Evolutionary conservation across 108 stramenopile genomes (phyloP).

Genomic region (Cyclotella kingstonii): DNA sequence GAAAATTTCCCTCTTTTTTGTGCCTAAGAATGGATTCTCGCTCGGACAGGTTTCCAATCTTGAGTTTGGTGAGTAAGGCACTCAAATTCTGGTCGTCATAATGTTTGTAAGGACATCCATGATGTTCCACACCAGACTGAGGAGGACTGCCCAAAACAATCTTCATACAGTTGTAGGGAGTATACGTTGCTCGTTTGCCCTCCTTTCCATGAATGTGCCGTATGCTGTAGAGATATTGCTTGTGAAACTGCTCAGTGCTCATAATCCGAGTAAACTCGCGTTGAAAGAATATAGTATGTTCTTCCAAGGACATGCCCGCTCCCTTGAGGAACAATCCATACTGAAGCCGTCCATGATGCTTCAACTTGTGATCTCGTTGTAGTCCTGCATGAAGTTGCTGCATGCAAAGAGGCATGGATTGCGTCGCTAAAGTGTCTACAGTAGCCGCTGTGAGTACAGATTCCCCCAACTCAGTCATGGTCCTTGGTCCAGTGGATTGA

Average conservation of each 20-base stretch:
- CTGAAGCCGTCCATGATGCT: constrained; percentile 94
- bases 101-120: constrained; percentile 98
- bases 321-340: constrained; percentile 98
- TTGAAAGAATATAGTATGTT: constrained; percentile 91
- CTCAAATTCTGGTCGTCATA: constrained; percentile 75
- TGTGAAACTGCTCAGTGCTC: constrained; percentile 87
- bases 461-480: too few relatives aligned
- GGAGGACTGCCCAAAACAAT: constrained; percentile 90
- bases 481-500: constrained; percentile 70
- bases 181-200: constrained; percentile 91
- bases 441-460: constrained; percentile 64
- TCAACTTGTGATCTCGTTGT: constrained; percentile 86
- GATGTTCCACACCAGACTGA: constrained; percentile 75
- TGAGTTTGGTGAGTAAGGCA: constrained; percentile 48
- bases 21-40: constrained; percentile 72
- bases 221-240: constrained; percentile 93
- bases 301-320: constrained; percentile 90
- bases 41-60: constrained; percentile 61
- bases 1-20: constrained; percentile 79
- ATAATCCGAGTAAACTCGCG: constrained; percentile 81
- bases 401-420: constrained; percentile 98
- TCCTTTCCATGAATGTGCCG: constrained; percentile 99
- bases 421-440: constrained; percentile 57
- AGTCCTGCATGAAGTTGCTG: constrained; percentile 79
- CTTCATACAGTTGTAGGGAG: constrained; percentile 88